phyloP scores from a whole-genome alignment of 208 protist genomes.

The Leishmania major region DNA sequence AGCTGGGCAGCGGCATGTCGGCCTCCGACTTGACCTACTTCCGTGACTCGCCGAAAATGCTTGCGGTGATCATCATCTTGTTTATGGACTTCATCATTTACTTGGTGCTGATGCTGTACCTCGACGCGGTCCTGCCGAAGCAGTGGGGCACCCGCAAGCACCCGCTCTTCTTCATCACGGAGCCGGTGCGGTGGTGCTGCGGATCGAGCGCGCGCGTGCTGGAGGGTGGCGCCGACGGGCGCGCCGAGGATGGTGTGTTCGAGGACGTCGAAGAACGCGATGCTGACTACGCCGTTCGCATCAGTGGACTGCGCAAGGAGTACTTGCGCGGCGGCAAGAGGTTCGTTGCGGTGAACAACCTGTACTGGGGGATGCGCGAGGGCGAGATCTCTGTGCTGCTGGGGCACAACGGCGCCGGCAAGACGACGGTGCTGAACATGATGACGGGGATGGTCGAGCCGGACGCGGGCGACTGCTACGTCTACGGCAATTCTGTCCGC shows the following conservation, averaged over 20 bases:
- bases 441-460: constrained; percentile 71
- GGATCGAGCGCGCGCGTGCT: not conserved
- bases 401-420: constrained; percentile 87
- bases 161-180: constrained; percentile 71
- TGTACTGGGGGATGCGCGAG: constrained; percentile 69
- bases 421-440: constrained; percentile 80
- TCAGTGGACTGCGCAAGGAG: constrained; percentile 26
- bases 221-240: constrained; percentile 28
- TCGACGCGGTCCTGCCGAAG: constrained; percentile 69
- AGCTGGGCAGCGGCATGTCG: constrained; percentile 37
- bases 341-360: constrained; percentile 75
- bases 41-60: constrained; percentile 45
- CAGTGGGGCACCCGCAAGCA: constrained; percentile 61
- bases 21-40: constrained; percentile 42
- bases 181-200: constrained; percentile 33
- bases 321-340: constrained; percentile 40
- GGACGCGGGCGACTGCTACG: constrained; percentile 65
- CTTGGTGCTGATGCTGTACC: constrained; percentile 69
- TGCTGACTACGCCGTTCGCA: no score
- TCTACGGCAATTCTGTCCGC: constrained; percentile 69
- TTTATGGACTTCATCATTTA: constrained; percentile 62
- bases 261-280: constrained; percentile 3
- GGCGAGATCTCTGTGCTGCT: constrained; percentile 79
- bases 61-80: constrained; percentile 31
- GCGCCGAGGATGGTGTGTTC: constrained; percentile 40